phyloP scores from a whole-genome alignment of 148 eudicot species.

The Rhododendron mucronatum region DNA sequence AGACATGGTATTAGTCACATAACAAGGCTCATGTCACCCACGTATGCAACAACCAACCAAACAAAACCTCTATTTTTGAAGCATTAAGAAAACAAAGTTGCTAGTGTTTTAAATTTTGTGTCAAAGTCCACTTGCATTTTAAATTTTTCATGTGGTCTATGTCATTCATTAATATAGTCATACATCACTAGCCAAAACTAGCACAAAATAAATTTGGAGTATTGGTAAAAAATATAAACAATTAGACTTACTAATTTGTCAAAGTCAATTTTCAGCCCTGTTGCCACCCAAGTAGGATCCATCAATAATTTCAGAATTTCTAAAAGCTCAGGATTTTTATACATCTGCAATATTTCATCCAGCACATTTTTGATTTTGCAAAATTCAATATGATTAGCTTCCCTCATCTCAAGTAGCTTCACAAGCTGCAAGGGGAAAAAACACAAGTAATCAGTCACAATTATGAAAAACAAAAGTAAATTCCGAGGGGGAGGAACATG shows the following conservation, averaged over 20 bases:
- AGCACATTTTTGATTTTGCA: constrained; percentile 79
- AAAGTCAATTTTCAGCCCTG: constrained; percentile 78
- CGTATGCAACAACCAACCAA: neutral
- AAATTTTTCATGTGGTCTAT: neutral
- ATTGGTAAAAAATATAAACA: neutral
- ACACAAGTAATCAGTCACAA: neutral
- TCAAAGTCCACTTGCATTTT: neutral
- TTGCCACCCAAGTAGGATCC: constrained; percentile 91
- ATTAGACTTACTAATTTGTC: constrained; percentile 65
- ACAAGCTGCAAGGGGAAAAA: constrained; percentile 65
- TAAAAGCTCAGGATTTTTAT: constrained; percentile 55
- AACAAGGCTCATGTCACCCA: neutral
- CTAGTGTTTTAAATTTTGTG: neutral
- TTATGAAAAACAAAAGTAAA: neutral
- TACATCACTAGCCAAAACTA: neutral
- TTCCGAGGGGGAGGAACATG: neutral
- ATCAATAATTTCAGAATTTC: constrained; percentile 66
- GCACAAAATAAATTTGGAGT: neutral
- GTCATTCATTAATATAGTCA: neutral
- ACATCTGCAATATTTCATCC: constrained; percentile 70
- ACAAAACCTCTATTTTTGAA: neutral
- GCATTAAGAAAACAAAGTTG: neutral
- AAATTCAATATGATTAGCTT: constrained; percentile 95
- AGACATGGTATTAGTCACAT: neutral
- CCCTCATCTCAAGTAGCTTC: constrained; percentile 93